These are phyloP conservation scores for Trifolium fragiferum DNA, from an alignment of 306 rosid genomes.

Conservation along the genomic window DNA sequence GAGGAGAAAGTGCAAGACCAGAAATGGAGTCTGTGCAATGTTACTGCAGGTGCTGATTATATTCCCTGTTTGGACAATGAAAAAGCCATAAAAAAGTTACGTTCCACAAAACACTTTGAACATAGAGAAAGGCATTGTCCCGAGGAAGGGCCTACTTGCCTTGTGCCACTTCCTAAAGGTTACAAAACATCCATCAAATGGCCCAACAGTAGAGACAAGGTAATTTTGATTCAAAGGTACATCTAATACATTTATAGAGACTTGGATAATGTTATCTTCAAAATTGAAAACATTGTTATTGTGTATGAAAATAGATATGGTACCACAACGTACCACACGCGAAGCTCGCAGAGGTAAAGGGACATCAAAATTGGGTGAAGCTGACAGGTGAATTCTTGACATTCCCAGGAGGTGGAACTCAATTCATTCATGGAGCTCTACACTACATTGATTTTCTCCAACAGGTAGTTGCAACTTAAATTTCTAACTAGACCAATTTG, in stretches of 20 bases:
- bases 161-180: conserved; percentile 66
- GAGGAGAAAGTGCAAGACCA: conserved; percentile 48
- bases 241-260: not conserved
- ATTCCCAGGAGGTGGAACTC: conserved; percentile 97
- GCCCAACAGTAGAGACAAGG: conserved; percentile 91
- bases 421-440: conserved; percentile 90
- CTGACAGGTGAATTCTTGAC: conserved; percentile 82
- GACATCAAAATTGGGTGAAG: conserved; percentile 99
- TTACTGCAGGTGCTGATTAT: conserved; percentile 70
- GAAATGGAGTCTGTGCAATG: conserved; percentile 74
- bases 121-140: conserved; percentile 96
- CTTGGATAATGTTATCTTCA: conserved; percentile 3
- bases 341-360: conserved; percentile 79
- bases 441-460: conserved; percentile 86
- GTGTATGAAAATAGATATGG: conserved; percentile 65
- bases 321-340: conserved; percentile 83
- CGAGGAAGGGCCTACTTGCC: conserved; percentile 77
- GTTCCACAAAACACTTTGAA: conserved; percentile 63
- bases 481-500: not conserved
- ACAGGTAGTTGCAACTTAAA: conserved; percentile 50
- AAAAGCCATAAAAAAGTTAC: conserved; percentile 63
- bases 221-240: conserved; percentile 27
- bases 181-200: conserved; percentile 66
- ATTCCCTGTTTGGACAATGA: conserved; percentile 94
- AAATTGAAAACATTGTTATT: not conserved